Base-by-base conservation (phyloP, 169 alveolate species). In the Cryptosporidium parvum region DNA sequence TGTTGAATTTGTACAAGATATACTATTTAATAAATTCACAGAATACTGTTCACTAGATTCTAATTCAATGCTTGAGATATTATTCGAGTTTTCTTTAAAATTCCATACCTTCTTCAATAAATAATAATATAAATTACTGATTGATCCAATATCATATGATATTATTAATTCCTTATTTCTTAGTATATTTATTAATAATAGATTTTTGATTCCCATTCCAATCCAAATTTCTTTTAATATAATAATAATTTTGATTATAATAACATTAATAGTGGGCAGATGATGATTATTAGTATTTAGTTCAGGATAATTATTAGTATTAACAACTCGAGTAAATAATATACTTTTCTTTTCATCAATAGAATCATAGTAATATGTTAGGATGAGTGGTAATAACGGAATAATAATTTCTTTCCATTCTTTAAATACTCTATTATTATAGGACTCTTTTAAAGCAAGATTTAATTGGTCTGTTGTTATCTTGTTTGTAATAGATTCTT, bases 351-450 rank as follows among this genome's bases (percentile, higher is more conserved):
- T 33, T 2, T 52, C 45, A 26, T 70, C 68, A 21, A 70, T 21
- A 44, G 58, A 26, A 10, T 26, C 42, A 26, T 73, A 35, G 31
- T 48, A 73, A 59, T 73, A 73, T n/a, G 48, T 35, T 23, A 73
- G 5, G 31, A 73, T 33, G 26, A 73, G 21, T 18, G 86, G 86
- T 33, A 73, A 16, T 18, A 73, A 42, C 26, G 70, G 16, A 39
- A 73, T 16, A 18, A 73, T 53, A 21, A 53, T n/a, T 58, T 73
- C 86, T 23, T 42, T 73, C 86, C 86, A 73, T 1, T n/a, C 52
- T n/a, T 37, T 37, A 59, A 73, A 58, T 31, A 53, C 31, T 26
- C 35, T 23, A 73, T 56, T 53, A 37, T 26, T 29, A 58, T 73
- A 56, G 31, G 9, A n/a, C 18, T 73, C 70, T 29, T 23, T 48